Evolutionary conservation across 2,329 filamentous ascomycete species (phyloP).

Genomic region (Eutypa lata): DNA sequence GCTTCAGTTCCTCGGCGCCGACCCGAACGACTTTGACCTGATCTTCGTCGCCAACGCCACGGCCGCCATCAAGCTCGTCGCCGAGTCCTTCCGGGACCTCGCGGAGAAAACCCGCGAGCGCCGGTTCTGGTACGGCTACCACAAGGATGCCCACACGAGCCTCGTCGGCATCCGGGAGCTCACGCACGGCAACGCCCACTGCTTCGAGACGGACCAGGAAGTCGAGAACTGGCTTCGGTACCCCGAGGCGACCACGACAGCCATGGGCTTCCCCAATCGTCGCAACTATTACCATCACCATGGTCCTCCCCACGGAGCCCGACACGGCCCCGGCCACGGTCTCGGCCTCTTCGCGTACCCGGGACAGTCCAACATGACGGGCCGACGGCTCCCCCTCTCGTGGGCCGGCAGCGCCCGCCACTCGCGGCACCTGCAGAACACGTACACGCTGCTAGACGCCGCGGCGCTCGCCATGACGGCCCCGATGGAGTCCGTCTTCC

Average conservation of each 20-base stretch:
- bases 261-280: neutral
- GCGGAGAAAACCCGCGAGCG: constrained; percentile 42
- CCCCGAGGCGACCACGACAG: constrained; percentile 13
- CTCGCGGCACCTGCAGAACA: constrained; percentile 31
- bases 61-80: constrained; percentile 75
- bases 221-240: constrained; percentile 42
- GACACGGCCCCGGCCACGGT: constrained; percentile 3
- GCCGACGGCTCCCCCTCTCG: constrained; percentile 55
- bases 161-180: constrained; percentile 68
- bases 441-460: constrained; percentile 58
- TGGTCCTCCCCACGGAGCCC: too few species aligned
- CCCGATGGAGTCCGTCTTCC: constrained; percentile 49
- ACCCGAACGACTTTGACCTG: constrained; percentile 56
- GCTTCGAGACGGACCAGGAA: constrained; percentile 57
- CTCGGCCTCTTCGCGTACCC: constrained; percentile 60
- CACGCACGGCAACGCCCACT: constrained; percentile 50
- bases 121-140: constrained; percentile 57
- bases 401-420: constrained; percentile 46
- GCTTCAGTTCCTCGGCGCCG: constrained; percentile 56
- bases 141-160: constrained; percentile 60
- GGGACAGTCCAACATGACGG: constrained; percentile 69
- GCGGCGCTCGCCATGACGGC: constrained; percentile 63
- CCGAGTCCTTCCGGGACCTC: constrained; percentile 54
- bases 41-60: constrained; percentile 92
- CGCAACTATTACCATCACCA: constrained; percentile 19